A percentile compares a stretch with the other conserved stretches of the same genome.
These are phyloP conservation scores for Senecio squalidus DNA, from an alignment of 140 eudicot genomes.

Conservation along the genomic window DNA sequence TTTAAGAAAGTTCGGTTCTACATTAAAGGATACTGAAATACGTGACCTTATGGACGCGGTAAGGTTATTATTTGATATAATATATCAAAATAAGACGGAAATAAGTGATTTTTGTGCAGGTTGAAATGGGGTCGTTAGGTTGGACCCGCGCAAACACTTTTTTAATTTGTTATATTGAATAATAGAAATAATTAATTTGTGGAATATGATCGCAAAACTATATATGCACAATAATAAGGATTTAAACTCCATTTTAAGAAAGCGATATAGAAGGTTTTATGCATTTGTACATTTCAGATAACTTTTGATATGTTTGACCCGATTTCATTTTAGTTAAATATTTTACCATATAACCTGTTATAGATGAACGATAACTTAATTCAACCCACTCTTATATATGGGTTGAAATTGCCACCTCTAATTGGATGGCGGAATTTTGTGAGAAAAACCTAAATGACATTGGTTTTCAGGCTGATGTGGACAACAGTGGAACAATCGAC, in stretches of 20 bases:
- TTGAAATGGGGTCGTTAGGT: neutral
- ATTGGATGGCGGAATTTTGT: neutral
- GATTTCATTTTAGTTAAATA: neutral
- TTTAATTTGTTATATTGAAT: too few relatives aligned
- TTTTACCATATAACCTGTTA: neutral
- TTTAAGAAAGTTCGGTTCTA: conserved; percentile 85
- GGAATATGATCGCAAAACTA: neutral
- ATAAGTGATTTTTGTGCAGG: neutral
- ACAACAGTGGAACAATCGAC: conserved; percentile 88
- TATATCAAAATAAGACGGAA: neutral
- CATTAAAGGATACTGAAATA: conserved; percentile 89
- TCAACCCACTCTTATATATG: neutral
- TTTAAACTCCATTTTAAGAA: too few relatives aligned
- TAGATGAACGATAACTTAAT: neutral
- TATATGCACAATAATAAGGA: neutral
- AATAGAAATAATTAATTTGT: neutral
- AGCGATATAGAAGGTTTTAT: neutral
- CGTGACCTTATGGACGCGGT: conserved; percentile 99
- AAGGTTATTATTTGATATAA: conserved; percentile 16
- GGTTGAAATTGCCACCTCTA: neutral
- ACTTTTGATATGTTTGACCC: neutral
- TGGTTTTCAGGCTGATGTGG: conserved; percentile 70
- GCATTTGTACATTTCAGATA: neutral
- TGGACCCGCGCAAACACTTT: neutral
- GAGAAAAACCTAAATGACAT: neutral